Conservation (phyloP, 352 stramenopile species). For the Paralagenidium karlingii region DNA sequence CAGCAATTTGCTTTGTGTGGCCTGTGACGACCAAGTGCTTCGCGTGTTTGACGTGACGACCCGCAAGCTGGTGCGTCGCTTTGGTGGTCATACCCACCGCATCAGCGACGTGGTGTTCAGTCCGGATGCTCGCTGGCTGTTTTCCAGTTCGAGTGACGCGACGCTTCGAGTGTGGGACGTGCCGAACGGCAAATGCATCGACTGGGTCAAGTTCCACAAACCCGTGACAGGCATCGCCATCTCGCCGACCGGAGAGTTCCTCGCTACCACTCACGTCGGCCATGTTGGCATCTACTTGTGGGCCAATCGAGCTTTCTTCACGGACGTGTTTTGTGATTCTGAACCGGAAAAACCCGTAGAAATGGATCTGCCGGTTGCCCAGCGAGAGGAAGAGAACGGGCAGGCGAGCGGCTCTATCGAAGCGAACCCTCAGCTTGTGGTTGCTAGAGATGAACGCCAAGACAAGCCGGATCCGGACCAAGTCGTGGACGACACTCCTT, state of each 20-base stretch:
- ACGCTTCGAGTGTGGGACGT: constrained; percentile 91
- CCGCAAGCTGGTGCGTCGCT: constrained; percentile 77
- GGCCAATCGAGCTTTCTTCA: constrained; percentile 92
- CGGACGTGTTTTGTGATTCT: constrained; percentile 72
- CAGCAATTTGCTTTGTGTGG: constrained; percentile 77
- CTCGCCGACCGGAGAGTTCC: constrained; percentile 91
- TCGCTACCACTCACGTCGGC: constrained; percentile 89
- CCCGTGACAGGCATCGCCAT: constrained; percentile 85
- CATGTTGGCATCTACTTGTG: constrained; percentile 91
- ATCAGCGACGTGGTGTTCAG: constrained; percentile 87
- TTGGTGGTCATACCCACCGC: constrained; percentile 66
- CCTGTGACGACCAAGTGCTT: constrained; percentile 81
- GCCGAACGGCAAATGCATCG: constrained; percentile 89
- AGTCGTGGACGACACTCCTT: constrained; percentile 23
- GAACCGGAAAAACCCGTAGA: constrained; percentile 58
- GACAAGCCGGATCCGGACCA: not conserved
- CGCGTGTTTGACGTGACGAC: constrained; percentile 80
- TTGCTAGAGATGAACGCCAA: constrained; percentile 7
- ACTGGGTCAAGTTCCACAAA: constrained; percentile 91
- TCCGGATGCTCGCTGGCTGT: constrained; percentile 80
- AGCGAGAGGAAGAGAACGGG: constrained; percentile 75
- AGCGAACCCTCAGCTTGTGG: constrained; percentile 29
- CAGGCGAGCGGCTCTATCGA: constrained; percentile 37
- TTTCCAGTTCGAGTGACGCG: constrained; percentile 76
- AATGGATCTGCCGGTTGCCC: constrained; percentile 87